Base-by-base conservation (phyloP, 176 grass and related monocot genomes). In the Tillandsia leiboldiana region DNA sequence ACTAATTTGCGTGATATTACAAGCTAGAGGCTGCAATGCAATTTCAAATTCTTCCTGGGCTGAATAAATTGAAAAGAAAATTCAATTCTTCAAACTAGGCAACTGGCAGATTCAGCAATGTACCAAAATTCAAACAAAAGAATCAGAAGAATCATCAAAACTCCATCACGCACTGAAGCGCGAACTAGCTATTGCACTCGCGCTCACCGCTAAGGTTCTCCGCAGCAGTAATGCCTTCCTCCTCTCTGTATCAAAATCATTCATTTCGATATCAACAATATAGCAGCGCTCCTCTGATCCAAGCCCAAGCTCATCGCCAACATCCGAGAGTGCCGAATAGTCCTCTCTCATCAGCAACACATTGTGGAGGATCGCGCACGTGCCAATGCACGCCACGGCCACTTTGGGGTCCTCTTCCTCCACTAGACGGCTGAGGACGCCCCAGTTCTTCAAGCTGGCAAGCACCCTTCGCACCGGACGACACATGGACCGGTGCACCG, bases 361-460 rank as follows among this genome's bases (percentile, higher is more conserved):
- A 57, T 94, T 94, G 78, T 94, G 90, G 49, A 94, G 87, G 78
- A 94, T 94, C 1, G 90, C 86, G 50, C 86, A 94, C 0, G 90
- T 89, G 48, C 80, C 82, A 20, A 94, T 84, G 83, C 83, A 94
- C 1, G 90, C 87, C 14, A 70, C 75, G 11, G 87, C 83, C 1
- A 82, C 81, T 2, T 82, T 82, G 10, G 67, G 15, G 23, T 76
- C 79, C 27, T 89, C 87, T 79, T 94, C 85, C 68, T 94, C 80
- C 13, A 5, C 65, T 67, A 94, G 81, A 17, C 66, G 53, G 2
- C 64, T 23, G 10, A 94, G 80, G 66, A 80, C 83, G 1, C 83
- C 77, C 90, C 90, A 94, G 10, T 87, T 87, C 80, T 73, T 86
- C 57, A 94, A n/a, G 68, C 90, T 94, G 48, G 73, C 29, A 12